Conservation (phyloP, 331 rosid genomes). For the Pyracantha coccinea region DNA sequence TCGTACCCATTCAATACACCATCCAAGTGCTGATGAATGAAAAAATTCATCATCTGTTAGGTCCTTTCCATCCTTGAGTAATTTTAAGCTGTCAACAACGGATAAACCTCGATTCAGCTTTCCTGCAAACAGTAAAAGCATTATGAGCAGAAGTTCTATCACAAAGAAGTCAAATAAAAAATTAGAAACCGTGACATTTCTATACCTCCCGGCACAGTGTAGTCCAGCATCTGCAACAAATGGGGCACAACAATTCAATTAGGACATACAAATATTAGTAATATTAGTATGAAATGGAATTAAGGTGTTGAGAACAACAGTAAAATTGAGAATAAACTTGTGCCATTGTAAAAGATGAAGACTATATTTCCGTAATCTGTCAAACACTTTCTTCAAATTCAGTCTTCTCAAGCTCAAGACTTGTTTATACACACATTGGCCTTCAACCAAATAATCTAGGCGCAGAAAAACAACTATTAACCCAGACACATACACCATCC, state of each 20-base stretch:
- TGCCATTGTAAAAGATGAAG: background rate
- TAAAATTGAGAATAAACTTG: background rate
- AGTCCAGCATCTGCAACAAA: conserved; percentile 86
- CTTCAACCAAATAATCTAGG: background rate
- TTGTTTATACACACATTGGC: background rate
- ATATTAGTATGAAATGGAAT: background rate
- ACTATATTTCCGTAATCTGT: background rate
- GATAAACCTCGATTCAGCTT: conserved; percentile 91
- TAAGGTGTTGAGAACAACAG: background rate
- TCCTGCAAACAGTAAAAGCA: conserved; percentile 38
- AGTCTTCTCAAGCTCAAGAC: too few relatives aligned
- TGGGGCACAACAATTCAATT: background rate
- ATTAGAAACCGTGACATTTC: background rate
- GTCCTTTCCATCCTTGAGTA: conserved; percentile 59
- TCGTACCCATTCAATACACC: conserved; percentile 46
- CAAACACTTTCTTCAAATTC: too few relatives aligned
- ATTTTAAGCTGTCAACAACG: conserved; percentile 73
- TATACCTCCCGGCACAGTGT: conserved; percentile 92
- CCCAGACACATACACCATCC: background rate
- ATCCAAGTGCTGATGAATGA: conserved; percentile 77
- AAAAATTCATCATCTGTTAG: conserved; percentile 69
- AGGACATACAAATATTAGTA: background rate
- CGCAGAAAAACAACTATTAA: background rate
- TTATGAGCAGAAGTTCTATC: background rate
- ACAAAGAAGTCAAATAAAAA: background rate